Conservation (phyloP, 805 yeast species). For the Barnettozyma sp. region DNA sequence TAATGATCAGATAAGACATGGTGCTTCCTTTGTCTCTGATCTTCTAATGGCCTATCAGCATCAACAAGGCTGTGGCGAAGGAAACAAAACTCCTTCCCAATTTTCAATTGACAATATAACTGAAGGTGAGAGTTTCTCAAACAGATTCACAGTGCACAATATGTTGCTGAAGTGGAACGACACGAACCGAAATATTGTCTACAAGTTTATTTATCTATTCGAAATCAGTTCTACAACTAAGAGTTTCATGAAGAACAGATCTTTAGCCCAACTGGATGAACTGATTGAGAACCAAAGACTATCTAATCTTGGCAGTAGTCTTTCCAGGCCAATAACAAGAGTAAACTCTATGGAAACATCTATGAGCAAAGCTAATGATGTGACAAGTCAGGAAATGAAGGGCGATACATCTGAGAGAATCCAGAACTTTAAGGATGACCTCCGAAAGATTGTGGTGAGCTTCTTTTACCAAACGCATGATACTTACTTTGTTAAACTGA, state of each 20-base stretch:
- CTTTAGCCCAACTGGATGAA: conserved; percentile 46
- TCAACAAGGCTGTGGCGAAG: conserved; percentile 4
- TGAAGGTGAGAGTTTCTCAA: conserved; percentile 27
- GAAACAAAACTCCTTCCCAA: conserved; percentile 8
- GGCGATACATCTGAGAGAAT: conserved; percentile 26
- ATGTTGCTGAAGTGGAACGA: conserved; percentile 78
- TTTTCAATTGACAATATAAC: conserved; percentile 13
- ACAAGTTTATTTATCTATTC: conserved; percentile 49
- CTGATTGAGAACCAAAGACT: conserved; percentile 33
- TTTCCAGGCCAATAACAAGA: conserved; percentile 13
- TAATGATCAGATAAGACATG: conserved; percentile 19
- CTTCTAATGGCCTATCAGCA: conserved; percentile 10
- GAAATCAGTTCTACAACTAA: conserved; percentile 37
- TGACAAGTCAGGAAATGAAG: conserved; percentile 3
- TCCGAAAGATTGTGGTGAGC: conserved; percentile 35
- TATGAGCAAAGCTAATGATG: conserved; percentile 8
- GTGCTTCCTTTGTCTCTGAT: conserved; percentile 16
- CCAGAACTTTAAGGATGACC: conserved; percentile 44
- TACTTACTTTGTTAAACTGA: conserved; percentile 57
- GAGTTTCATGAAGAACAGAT: conserved; percentile 40
- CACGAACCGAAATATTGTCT: conserved; percentile 52
- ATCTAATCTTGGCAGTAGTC: conserved; percentile 12
- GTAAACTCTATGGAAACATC: conserved; percentile 16
- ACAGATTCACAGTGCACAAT: conserved; percentile 67
- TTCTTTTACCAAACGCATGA: conserved; percentile 35